phyloP scores from a whole-genome alignment of 192 early-diverging fungal species.

The Coemansia sp. region DNA sequence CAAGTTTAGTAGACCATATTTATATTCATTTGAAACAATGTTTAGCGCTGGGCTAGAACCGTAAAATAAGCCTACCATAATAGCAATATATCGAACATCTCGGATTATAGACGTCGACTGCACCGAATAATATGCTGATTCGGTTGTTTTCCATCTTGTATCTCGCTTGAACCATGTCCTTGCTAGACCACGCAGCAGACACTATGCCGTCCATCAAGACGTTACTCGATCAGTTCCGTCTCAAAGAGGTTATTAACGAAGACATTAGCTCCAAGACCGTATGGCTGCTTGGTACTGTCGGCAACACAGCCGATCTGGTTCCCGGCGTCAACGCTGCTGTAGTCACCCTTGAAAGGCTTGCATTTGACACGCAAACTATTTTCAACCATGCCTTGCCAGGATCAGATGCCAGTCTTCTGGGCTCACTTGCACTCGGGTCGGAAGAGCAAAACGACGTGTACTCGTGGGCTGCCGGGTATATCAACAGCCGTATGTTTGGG shows the following conservation, averaged over 20 bases:
- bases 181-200: neutral
- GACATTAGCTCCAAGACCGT: constrained; percentile 41
- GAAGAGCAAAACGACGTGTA: constrained; percentile 69
- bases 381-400: neutral
- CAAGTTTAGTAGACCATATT: neutral
- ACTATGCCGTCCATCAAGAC: constrained; percentile 4
- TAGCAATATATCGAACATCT: neutral
- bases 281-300: constrained; percentile 37
- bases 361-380: constrained; percentile 12
- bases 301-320: neutral
- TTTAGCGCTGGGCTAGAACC: neutral
- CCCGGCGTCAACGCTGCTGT: constrained; percentile 28
- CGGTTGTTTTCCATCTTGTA: neutral
- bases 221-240: constrained; percentile 24
- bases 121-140: neutral
- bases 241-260: constrained; percentile 42
- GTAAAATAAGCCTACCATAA: neutral
- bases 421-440: constrained; percentile 16
- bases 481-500: constrained; percentile 26
- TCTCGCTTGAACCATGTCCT: neutral
- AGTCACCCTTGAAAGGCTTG: constrained; percentile 36
- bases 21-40: constrained; percentile 6
- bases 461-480: constrained; percentile 59
- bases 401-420: neutral
- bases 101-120: neutral